phyloP scores from a whole-genome alignment of 2,329 filamentous ascomycete genomes.

The Pestalotiopsis sp. region DNA sequence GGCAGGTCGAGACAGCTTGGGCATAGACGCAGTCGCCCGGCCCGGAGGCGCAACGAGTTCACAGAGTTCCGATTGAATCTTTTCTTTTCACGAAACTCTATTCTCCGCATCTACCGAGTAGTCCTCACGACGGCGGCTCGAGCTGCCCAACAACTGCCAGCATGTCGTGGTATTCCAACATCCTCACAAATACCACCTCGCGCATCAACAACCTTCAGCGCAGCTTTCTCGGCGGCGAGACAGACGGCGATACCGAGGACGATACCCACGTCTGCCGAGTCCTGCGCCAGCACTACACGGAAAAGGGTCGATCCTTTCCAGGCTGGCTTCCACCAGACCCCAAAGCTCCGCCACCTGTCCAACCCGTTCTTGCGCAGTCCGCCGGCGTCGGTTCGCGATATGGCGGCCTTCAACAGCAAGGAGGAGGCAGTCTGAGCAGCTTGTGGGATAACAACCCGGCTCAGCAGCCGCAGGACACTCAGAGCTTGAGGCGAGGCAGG shows the following conservation, averaged over 20 bases:
- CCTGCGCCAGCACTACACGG: constrained; percentile 87
- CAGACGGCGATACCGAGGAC: constrained; percentile 78
- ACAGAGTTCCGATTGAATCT: background rate
- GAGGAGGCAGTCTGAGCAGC: constrained; percentile 50
- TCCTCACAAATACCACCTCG: constrained; percentile 66
- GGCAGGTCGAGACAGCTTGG: background rate
- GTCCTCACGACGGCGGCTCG: constrained; percentile 2
- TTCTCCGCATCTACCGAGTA: background rate
- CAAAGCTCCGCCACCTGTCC: constrained; percentile 65
- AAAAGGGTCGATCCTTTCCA: constrained; percentile 82
- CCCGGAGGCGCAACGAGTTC: background rate
- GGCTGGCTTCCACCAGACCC: constrained; percentile 89
- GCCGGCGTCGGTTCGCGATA: constrained; percentile 56
- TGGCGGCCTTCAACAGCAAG: constrained; percentile 45
- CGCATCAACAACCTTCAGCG: constrained; percentile 69
- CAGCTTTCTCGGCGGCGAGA: constrained; percentile 68
- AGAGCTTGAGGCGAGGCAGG: constrained; percentile 50
- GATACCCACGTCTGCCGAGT: constrained; percentile 95
- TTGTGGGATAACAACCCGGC: constrained; percentile 57
- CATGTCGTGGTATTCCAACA: constrained; percentile 83
- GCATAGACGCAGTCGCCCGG: background rate
- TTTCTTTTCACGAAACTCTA: constrained; percentile 2
- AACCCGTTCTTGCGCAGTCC: constrained; percentile 55
- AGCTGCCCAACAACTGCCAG: constrained; percentile 14
- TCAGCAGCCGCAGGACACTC: constrained; percentile 37